Conservation (phyloP, 805 yeast genomes). For the Cyberlindnera suaveolens region DNA sequence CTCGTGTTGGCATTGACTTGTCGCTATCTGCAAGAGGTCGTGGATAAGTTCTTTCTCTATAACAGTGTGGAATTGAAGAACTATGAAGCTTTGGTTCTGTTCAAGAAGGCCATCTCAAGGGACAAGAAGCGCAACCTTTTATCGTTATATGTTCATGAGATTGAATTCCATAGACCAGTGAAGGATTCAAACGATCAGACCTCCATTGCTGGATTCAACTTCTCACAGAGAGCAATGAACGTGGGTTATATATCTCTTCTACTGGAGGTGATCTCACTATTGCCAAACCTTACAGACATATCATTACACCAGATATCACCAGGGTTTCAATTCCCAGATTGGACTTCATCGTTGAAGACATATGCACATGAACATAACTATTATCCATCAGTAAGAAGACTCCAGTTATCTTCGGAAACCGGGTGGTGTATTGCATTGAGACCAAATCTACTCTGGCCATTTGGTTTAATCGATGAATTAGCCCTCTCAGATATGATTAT, state of each 20-base stretch:
- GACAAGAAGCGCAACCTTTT: conserved; percentile 25
- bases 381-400: conserved; percentile 25
- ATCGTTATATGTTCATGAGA: conserved; percentile 18
- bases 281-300: conserved; percentile 40
- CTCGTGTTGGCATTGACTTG: conserved; percentile 30
- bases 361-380: conserved; percentile 22
- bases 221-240: conserved; percentile 18
- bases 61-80: conserved; percentile 25
- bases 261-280: conserved; percentile 37
- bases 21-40: conserved; percentile 29
- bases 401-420: conserved; percentile 36
- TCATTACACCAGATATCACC: conserved; percentile 42
- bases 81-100: conserved; percentile 18
- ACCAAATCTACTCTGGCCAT: conserved; percentile 39
- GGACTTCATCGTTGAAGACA: conserved; percentile 22
- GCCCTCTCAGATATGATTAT: conserved; percentile 41
- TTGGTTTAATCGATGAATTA: conserved; percentile 39
- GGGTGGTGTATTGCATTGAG: conserved; percentile 51
- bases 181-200: conserved; percentile 12
- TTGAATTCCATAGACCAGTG: conserved; percentile 15
- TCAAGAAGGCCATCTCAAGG: conserved; percentile 30
- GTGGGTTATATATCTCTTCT: conserved; percentile 28
- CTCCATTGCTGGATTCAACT: conserved; percentile 19
- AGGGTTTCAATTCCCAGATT: conserved; percentile 36
- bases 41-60: conserved; percentile 34